Percentiles rank a stretch among this genome's conserved stretches.
phyloP scores from a whole-genome alignment of 2,329 filamentous ascomycete genomes.

The Calonectria hongkongensis region DNA sequence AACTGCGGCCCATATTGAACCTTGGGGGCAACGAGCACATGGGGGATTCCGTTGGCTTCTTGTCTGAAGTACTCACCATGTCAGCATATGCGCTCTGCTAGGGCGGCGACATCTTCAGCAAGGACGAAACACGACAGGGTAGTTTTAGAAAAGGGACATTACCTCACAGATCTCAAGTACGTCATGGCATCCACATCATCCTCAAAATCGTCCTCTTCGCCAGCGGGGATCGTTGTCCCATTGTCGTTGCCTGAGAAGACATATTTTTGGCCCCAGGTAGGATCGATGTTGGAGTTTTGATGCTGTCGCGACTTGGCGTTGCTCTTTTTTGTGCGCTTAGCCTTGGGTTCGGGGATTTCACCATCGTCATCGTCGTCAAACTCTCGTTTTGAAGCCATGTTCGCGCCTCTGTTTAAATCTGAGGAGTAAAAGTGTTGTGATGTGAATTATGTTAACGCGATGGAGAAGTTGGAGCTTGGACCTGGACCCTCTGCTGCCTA shows the following conservation, averaged over 20 bases:
- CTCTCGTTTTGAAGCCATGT: constrained; percentile 62
- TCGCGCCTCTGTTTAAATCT: not conserved
- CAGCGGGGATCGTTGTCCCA: constrained; percentile 64
- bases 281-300: constrained; percentile 72
- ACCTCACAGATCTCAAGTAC: constrained; percentile 84
- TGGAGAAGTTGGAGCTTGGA: constrained; percentile 33
- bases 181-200: constrained; percentile 80
- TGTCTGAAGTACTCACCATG: constrained; percentile 76
- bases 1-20: constrained; percentile 71
- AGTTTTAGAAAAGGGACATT: constrained; percentile 57
- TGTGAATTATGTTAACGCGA: constrained; percentile 6
- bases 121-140: constrained; percentile 37
- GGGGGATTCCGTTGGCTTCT: constrained; percentile 84
- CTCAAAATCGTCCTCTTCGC: constrained; percentile 79
- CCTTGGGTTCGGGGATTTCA: constrained; percentile 52
- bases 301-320: constrained; percentile 61
- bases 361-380: constrained; percentile 56
- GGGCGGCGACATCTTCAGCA: constrained; percentile 54
- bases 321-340: constrained; percentile 55
- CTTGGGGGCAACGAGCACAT: constrained; percentile 79
- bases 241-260: constrained; percentile 80
- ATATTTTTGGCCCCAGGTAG: constrained; percentile 82
- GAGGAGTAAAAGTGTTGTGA: not conserved
- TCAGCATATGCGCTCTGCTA: constrained; percentile 63
- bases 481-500: constrained; percentile 44